These are phyloP conservation scores for Alopecurus myosuroides DNA, from an alignment of 176 grass and related monocot genomes.

Conservation along the genomic window DNA sequence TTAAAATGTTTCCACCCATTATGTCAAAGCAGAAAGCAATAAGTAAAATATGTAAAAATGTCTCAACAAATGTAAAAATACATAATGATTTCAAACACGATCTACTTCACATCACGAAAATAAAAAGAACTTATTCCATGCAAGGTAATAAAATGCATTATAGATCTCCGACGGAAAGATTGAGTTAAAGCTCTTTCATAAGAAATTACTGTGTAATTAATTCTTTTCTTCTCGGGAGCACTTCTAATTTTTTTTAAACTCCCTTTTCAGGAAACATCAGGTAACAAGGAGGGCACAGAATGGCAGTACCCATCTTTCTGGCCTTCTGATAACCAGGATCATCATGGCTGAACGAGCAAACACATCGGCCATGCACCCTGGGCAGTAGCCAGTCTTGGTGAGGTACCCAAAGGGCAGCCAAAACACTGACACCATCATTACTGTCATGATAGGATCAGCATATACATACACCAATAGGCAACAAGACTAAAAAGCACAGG, in stretches of 20 bases:
- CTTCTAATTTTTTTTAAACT: background rate
- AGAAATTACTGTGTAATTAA: background rate
- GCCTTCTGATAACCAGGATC: constrained; percentile 57
- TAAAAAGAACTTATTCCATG: background rate
- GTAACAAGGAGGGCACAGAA: constrained; percentile 33
- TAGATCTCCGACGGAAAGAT: background rate
- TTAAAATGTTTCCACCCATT: background rate
- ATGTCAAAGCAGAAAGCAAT: background rate
- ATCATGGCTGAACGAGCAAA: constrained; percentile 46
- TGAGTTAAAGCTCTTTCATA: background rate
- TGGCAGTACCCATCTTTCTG: constrained; percentile 84
- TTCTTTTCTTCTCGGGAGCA: background rate
- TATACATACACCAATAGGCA: constrained; percentile 15
- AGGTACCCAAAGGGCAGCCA: constrained; percentile 24
- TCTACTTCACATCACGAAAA: background rate
- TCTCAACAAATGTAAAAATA: background rate
- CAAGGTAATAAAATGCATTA: background rate
- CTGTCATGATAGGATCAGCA: constrained; percentile 40
- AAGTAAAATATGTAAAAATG: background rate
- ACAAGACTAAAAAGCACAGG: constrained; percentile 26
- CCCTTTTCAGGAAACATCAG: constrained; percentile 59
- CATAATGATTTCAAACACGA: background rate
- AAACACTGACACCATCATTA: constrained; percentile 40
- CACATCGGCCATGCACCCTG: background rate
- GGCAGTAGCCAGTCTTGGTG: constrained; percentile 13